These are phyloP conservation scores for Saccharomycopsis fermentans DNA, from an alignment of 805 yeast genomes.

Conservation along the genomic window DNA sequence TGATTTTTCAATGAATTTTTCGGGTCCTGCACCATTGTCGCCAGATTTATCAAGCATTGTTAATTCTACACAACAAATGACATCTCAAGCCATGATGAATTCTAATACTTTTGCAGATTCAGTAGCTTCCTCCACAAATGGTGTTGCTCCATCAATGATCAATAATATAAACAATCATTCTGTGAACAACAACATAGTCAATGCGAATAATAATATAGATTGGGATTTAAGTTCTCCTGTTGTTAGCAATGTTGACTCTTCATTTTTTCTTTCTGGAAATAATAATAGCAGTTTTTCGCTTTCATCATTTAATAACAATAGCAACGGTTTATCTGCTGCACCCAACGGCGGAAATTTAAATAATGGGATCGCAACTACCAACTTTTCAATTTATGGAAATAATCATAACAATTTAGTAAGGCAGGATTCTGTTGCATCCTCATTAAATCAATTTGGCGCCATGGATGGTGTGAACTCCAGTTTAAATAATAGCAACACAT, in stretches of 20 bases:
- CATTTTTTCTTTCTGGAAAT: background rate
- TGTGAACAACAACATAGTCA: background rate
- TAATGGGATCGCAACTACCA: slow-evolving; percentile 6
- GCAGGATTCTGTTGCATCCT: slow-evolving; percentile 15
- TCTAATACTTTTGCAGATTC: background rate
- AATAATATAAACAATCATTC: background rate
- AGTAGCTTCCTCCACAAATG: background rate
- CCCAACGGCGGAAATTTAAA: background rate
- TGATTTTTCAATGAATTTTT: background rate
- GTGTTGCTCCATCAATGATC: background rate
- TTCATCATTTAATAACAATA: background rate
- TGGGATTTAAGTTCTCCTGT: slow-evolving; percentile 16
- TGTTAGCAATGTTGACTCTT: background rate
- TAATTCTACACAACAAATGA: background rate
- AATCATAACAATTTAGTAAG: slow-evolving; percentile 3
- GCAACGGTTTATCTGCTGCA: background rate
- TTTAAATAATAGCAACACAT: background rate
- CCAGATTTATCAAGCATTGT: background rate
- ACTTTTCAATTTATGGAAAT: background rate
- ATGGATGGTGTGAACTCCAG: slow-evolving; percentile 17
- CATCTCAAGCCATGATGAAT: background rate
- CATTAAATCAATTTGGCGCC: slow-evolving; percentile 11
- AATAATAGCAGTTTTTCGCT: background rate
- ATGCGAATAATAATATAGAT: slow-evolving; percentile 5
- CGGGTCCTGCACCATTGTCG: background rate